Evolutionary conservation across 345 rosid species (phyloP).

Genomic region (Corchorus capsularis): DNA sequence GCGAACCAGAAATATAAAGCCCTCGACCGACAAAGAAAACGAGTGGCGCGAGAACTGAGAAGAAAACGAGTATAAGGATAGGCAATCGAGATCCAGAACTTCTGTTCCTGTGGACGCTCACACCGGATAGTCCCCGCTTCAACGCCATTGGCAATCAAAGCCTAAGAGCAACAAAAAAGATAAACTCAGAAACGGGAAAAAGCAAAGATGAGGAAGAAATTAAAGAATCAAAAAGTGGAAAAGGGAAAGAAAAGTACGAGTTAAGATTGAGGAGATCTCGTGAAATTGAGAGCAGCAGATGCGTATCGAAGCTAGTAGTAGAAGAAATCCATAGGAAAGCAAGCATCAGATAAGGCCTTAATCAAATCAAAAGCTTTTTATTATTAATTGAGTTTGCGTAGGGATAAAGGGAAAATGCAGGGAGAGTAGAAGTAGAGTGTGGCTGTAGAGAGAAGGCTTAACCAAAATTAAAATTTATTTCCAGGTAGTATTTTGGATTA

Average conservation of each 20-base stretch:
- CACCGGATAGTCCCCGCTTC: conserved; percentile 56
- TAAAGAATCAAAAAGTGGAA: not conserved
- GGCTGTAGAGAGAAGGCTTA: not conserved
- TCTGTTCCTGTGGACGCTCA: conserved; percentile 41
- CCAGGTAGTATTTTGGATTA: not conserved
- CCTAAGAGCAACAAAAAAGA: conserved; percentile 31
- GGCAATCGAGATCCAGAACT: conserved; percentile 65
- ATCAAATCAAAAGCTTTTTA: not conserved
- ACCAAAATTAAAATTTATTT: too few species aligned
- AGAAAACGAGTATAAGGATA: conserved; percentile 45
- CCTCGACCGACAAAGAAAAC: conserved; percentile 75
- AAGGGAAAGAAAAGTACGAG: conserved; percentile 24
- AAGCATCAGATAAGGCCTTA: conserved; percentile 23
- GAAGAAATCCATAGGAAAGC: conserved; percentile 7
- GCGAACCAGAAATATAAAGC: conserved; percentile 54
- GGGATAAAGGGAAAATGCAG: conserved; percentile 22
- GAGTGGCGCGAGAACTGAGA: conserved; percentile 63
- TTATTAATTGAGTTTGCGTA: not conserved
- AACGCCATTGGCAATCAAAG: conserved; percentile 61
- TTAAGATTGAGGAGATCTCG: conserved; percentile 31
- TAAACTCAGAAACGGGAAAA: not conserved
- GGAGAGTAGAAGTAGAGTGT: not conserved
- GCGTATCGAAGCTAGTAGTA: conserved; percentile 11
- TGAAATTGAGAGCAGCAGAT: conserved; percentile 17
- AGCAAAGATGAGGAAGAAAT: not conserved